A percentile compares a stretch with the other conserved stretches of the same genome.
These are phyloP conservation scores for Phalaenopsis equestris DNA, from an alignment of 106 monocot genomes.

Conservation along the genomic window DNA sequence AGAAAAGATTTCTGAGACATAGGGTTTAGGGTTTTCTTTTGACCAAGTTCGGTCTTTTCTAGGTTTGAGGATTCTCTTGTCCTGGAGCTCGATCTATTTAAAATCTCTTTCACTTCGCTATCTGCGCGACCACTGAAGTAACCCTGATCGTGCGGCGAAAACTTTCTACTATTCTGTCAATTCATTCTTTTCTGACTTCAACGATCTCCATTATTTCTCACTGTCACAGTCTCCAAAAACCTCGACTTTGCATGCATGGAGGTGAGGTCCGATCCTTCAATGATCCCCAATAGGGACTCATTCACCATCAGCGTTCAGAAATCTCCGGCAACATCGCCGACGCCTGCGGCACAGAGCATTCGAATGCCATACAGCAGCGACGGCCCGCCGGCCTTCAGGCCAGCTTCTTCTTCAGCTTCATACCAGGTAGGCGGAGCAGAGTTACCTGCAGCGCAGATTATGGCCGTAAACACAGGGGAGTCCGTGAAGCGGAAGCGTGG, in stretches of 20 bases:
- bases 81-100: neutral
- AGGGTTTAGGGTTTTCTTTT: slow-evolving; percentile 4
- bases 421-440: neutral
- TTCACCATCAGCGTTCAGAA: slow-evolving; percentile 33
- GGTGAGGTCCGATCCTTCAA: slow-evolving; percentile 43
- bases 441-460: neutral
- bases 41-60: neutral
- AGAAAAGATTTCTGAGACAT: neutral
- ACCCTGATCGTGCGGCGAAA: neutral
- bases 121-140: neutral
- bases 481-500: slow-evolving; percentile 20
- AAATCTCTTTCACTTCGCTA: neutral
- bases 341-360: slow-evolving; percentile 39
- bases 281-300: slow-evolving; percentile 40
- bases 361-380: slow-evolving; percentile 47
- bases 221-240: neutral
- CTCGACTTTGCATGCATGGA: slow-evolving; percentile 28
- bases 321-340: slow-evolving; percentile 21
- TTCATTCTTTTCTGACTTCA: neutral
- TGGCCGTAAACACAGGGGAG: neutral
- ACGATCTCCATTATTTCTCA: neutral
- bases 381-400: slow-evolving; percentile 59
- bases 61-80: neutral
- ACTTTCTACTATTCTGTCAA: neutral
- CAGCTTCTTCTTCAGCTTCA: slow-evolving; percentile 11